Conservation (phyloP, 1,139 yeast species). For the Pichia terricola region DNA sequence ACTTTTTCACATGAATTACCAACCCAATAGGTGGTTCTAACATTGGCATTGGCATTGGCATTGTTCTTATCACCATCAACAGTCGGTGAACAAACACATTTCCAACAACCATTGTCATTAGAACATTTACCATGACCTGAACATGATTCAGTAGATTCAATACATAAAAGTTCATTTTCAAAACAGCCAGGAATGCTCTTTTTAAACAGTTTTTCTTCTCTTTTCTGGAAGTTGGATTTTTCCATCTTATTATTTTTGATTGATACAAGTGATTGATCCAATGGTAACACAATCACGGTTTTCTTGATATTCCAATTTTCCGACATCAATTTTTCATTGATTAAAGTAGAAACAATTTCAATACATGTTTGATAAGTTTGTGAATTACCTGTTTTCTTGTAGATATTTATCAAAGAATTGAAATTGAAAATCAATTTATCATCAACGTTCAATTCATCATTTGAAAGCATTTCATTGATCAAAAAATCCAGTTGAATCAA, state of each 20-base stretch:
- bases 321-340: slow-evolving; percentile 16
- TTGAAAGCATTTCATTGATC: slow-evolving; percentile 17
- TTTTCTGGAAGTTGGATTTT: not conserved
- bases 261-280: slow-evolving; percentile 17
- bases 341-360: slow-evolving; percentile 28
- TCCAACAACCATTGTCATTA: slow-evolving; percentile 38
- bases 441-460: slow-evolving; percentile 5
- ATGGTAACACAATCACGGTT: slow-evolving; percentile 28
- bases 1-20: slow-evolving; percentile 59
- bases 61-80: slow-evolving; percentile 21
- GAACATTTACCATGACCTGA: slow-evolving; percentile 56
- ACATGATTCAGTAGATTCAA: slow-evolving; percentile 44
- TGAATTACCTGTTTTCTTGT: slow-evolving; percentile 35
- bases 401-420: slow-evolving; percentile 34
- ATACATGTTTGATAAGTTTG: slow-evolving; percentile 32
- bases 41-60: not conserved
- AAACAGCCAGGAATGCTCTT: slow-evolving; percentile 24
- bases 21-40: slow-evolving; percentile 55
- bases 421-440: slow-evolving; percentile 27
- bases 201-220: not conserved
- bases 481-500: slow-evolving; percentile 36
- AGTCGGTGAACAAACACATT: slow-evolving; percentile 50
- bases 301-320: slow-evolving; percentile 18
- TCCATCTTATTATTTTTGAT: slow-evolving; percentile 8
- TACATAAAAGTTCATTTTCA: slow-evolving; percentile 43